Base-by-base conservation (phyloP, 2,329 filamentous ascomycete genomes). In the Arthrobotrys conoides region DNA sequence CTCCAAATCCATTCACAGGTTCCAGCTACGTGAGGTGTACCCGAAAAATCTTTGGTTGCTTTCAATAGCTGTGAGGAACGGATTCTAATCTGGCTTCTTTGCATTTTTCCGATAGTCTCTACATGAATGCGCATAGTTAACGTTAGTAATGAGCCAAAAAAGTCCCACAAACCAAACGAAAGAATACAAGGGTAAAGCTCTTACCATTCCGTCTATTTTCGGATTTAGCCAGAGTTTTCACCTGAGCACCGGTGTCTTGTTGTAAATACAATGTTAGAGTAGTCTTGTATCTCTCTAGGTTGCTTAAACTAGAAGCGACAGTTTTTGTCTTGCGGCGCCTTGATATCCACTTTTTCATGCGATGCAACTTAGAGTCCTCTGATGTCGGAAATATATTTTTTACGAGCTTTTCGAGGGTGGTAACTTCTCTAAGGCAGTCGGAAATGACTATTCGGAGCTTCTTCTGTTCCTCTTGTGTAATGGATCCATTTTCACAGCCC, bases 1-100 rank as follows among this genome's bases (percentile, higher is more conserved):
- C 22, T 55, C 64, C 64, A 55, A 27, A 68, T 55, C 64, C 64
- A 68, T 27, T 68, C 30, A 14, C 64, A 68, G 0, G 64, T 68
- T 33, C 64, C 64, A 1, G 64, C 48, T 1, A 55, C 0, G 1
- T 5, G 1, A 0, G 16, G 0, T 41, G 30, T 1, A n/a, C 55
- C 3, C 16, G 3, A 16, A 8, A 18, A 30, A 4, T 20, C 48
- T 33, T 30, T n/a, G 24, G 14, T 33, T 2, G 49, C 24, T 18
- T 53, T 53, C 24, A 53, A 33, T 1, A 20, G 30, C 6, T 53
- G 8, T 6, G 8, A 0, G 1, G 12, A 0, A 9, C 4, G 3
- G n/a, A 0, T 1, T 33, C 24, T 53, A 6, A 18, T 53, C 6
- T 53, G 22, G 0, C 18, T 3, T 2, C 49, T 24, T 12, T 18